Base-by-base conservation (phyloP, 2,329 filamentous ascomycete genomes). In the Colletotrichum lini region DNA sequence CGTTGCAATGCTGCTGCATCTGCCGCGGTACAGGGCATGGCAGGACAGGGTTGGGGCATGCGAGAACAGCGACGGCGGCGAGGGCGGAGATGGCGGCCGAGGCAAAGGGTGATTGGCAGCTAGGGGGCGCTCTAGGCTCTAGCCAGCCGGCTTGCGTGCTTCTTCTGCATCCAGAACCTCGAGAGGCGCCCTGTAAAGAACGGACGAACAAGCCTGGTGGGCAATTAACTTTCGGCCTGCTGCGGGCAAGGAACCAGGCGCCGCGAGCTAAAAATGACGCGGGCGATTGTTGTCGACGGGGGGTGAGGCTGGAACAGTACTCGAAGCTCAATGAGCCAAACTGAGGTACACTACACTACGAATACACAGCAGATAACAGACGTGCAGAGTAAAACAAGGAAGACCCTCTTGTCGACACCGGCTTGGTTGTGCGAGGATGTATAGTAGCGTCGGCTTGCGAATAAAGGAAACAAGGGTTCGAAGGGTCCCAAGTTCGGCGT, bases 1-100 rank as follows among this genome's bases (percentile, higher is more conserved):
- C 70, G 70, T 65, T 72, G 70, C 70, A 65, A 65, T 70, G 70
- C 66, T 72, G 66, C 66, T 72, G 70, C 70, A 72, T 72, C 70
- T 72, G 70, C 70, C 70, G 70, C 70, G 67, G 66, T 72, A 72
- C 70, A 72, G 54, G 70, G 61, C 65, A 72, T 54, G 59, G 70
- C 61, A 70, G 66, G 38, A 44, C 70, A 72, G 60, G 61, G 66
- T 70, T 49, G 66, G 50, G 42, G 42, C 53, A 65, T 70, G 59
- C 67, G 54, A 56, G 65, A 58, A 71, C 68, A 68, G 59, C 59
- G 68, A 71, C 68, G 54, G 53, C 58, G 58, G 59, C 68, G 52
- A 47, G 52, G 57, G 63, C 47, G 67, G 65, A 54, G 65, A 66
- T 38, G 64, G 58, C 58, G 64, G 65, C 68, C 57, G 47, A 59